A percentile compares a stretch with the other conserved stretches of the same genome.
Evolutionary conservation across 148 eudicot genomes (phyloP).

Genomic region (Linanthus parryae): DNA sequence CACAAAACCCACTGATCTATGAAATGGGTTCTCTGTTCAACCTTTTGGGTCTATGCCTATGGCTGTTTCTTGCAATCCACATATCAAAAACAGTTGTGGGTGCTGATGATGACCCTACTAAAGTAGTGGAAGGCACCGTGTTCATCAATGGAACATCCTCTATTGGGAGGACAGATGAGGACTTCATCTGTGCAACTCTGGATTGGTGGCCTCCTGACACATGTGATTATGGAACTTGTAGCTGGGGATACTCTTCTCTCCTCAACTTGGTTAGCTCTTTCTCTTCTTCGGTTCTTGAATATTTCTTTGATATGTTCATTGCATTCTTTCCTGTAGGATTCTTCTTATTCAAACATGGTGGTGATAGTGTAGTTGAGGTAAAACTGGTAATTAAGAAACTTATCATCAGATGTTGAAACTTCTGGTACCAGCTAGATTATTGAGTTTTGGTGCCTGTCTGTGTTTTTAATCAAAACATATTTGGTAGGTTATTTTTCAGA

Average conservation of each 20-base stretch:
- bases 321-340: too few species aligned
- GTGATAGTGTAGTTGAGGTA: too few species aligned
- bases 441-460: too few species aligned
- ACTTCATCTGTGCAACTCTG: slow-evolving; percentile 58
- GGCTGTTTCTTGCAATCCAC: slow-evolving; percentile 17
- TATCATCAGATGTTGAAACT: too few species aligned
- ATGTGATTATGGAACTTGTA: slow-evolving; percentile 71
- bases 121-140: slow-evolving; percentile 19
- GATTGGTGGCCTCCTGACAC: slow-evolving; percentile 83
- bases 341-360: too few species aligned
- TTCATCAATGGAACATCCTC: slow-evolving; percentile 29
- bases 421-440: too few species aligned
- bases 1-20: too few species aligned
- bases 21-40: slow-evolving; percentile 10
- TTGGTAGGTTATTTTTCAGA: too few species aligned
- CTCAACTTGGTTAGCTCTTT: slow-evolving; percentile 49
- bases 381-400: too few species aligned
- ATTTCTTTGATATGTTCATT: too few species aligned
- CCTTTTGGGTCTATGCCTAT: slow-evolving; percentile 12
- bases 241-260: slow-evolving; percentile 51
- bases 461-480: too few species aligned
- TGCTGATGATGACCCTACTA: not conserved
- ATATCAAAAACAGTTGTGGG: slow-evolving; percentile 5
- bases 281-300: too few species aligned
- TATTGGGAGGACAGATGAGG: slow-evolving; percentile 40